Percentiles rank a stretch among this genome's conserved stretches.
These are phyloP conservation scores for Telopea speciosissima DNA, from an alignment of 177 flowering plant genomes.

Conservation along the genomic window DNA sequence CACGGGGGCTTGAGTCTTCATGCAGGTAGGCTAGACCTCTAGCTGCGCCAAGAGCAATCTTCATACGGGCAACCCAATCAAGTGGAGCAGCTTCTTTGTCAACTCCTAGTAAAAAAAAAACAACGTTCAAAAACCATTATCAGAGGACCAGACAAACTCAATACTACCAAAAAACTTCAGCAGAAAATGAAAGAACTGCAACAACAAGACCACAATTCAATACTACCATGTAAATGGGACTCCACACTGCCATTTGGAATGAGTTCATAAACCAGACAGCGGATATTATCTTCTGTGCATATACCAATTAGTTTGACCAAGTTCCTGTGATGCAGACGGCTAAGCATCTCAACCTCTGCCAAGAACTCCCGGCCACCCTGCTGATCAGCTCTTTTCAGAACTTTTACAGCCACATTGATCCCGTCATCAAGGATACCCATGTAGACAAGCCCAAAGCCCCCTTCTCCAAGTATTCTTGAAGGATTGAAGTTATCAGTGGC, in stretches of 20 bases:
- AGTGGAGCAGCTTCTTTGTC: conserved; percentile 67
- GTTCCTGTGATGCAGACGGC: conserved; percentile 92
- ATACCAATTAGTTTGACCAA: conserved; percentile 92
- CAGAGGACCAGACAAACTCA: not conserved
- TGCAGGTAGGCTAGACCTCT: conserved; percentile 78
- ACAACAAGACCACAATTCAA: not conserved
- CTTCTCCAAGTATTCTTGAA: conserved; percentile 78
- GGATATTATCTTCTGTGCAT: conserved; percentile 57
- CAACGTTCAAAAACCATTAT: conserved; percentile 4
- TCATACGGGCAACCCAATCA: conserved; percentile 65
- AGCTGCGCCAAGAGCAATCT: conserved; percentile 81
- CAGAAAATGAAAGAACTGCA: not conserved
- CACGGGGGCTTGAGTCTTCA: conserved; percentile 79
- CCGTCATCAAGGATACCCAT: conserved; percentile 81
- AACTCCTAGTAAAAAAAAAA: conserved; percentile 31
- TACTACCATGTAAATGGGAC: conserved; percentile 74
- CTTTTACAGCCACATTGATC: conserved; percentile 75
- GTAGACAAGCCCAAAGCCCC: conserved; percentile 94
- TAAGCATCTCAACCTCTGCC: conserved; percentile 98
- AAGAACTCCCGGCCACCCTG: conserved; percentile 88
- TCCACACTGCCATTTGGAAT: conserved; percentile 87
- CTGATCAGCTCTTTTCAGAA: conserved; percentile 81
- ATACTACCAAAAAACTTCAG: not conserved
- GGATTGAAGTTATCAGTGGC: conserved; percentile 64
- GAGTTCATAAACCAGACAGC: conserved; percentile 76